Conservation (phyloP, 2,329 filamentous ascomycete genomes). For the Xylaria digitata region DNA sequence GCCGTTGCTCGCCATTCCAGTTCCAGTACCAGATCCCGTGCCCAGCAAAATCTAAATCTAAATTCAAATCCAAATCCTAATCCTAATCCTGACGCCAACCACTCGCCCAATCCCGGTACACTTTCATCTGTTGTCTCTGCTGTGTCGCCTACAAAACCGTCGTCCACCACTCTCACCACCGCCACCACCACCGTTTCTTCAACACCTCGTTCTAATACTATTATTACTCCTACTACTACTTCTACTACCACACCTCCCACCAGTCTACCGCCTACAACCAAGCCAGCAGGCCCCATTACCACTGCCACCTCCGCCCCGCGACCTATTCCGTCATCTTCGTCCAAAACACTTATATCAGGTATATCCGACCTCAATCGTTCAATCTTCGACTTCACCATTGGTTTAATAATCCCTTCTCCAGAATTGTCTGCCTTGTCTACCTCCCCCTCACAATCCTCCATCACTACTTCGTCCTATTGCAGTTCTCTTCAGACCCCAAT, state of each 20-base stretch:
- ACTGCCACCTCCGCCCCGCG: slow-evolving; percentile 33
- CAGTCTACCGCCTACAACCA: slow-evolving; percentile 5
- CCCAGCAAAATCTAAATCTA: slow-evolving; percentile 11
- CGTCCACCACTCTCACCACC: background rate
- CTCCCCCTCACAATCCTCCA: slow-evolving; percentile 39
- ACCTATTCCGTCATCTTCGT: slow-evolving; percentile 34
- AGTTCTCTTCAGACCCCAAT: slow-evolving; percentile 40
- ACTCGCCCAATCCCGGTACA: too few relatives aligned
- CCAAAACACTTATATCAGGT: slow-evolving; percentile 32
- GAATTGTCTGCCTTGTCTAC: slow-evolving; percentile 38
- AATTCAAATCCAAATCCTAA: slow-evolving; percentile 2
- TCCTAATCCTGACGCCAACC: too few relatives aligned
- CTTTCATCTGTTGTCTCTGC: slow-evolving; percentile 3
- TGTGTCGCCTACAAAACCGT: slow-evolving; percentile 30
- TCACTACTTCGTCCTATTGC: slow-evolving; percentile 48
- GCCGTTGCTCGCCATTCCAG: slow-evolving; percentile 10
- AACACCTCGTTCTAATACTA: slow-evolving; percentile 6
- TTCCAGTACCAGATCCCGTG: slow-evolving; percentile 9
- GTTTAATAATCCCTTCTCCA: slow-evolving; percentile 35
- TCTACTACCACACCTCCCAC: background rate
- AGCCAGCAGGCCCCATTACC: slow-evolving; percentile 1
- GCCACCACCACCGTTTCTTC: background rate
- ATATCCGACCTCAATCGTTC: slow-evolving; percentile 35
- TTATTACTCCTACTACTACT: slow-evolving; percentile 1
- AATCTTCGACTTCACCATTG: slow-evolving; percentile 25